Evolutionary conservation across 2,329 filamentous ascomycete genomes (phyloP), one percentile per base, ranked within the genome.

Genomic region (Pseudogymnoascus sp.): DNA sequence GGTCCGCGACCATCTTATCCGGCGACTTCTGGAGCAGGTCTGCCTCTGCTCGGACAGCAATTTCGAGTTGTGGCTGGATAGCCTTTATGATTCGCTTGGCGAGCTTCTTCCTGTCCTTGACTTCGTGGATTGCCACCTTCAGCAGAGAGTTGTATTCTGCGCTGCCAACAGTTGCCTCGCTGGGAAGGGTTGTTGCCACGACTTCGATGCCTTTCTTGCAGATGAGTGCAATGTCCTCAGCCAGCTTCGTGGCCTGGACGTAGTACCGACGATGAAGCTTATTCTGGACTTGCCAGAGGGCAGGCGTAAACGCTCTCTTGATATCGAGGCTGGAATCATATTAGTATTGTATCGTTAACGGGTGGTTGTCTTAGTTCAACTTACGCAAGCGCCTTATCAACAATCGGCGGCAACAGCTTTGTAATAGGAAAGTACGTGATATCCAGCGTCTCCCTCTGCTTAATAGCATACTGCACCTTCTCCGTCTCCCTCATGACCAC

Each of bases 341-440:
- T 81, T 71, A 84, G 78, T 64, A 75, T 76, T 63, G 16, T 56
- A 61, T 35, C 59, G 29, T 64, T 21, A 61, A 13, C 11, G 63
- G 24, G 6, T 19, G 4, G 8, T 62, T 37, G 13, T 33, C 10
- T 11, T 3, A 40, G 63, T 47, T 61, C 29, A 63, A 85, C 92
- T 85, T 83, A 97, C 91, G 80, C 80, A 71, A 90, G 82, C 8
- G 91, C 91, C 76, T 89, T 91, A 42, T 92, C 88, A 60, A 97
- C 79, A 29, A 95, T 87, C 3, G 90, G 88, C 71, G 82, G 83
- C 21, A 99, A 81, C 61, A 96, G 77, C 69, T 86, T 86, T 63
- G 87, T 83, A 13, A 97, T 85, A 0, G 95, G 95, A 68, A 97
- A 97, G 76, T 97, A 99, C 69, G 96, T 88, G 37, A 85, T 88